Percentiles rank a stretch among this genome's conserved stretches.
Conservation (phyloP, 192 early-diverging fungal species). For the Chytriomyces sp. region DNA sequence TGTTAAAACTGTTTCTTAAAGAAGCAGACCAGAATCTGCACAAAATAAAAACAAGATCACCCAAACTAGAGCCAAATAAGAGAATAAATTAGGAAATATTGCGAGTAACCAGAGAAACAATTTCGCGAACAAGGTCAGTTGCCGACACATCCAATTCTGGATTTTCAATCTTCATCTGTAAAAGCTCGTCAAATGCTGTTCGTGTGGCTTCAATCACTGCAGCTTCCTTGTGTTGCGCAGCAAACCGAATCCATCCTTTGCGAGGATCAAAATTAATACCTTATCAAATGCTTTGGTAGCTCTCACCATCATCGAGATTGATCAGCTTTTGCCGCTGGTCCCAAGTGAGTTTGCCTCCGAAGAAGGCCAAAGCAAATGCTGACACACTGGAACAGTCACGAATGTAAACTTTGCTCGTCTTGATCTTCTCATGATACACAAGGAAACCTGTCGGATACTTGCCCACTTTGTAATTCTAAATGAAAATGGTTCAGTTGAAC, state of each 20-base stretch:
- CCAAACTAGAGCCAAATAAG: too few species aligned
- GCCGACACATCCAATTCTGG: slow-evolving; percentile 51
- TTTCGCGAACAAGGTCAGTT: slow-evolving; percentile 12
- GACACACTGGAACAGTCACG: slow-evolving; percentile 42
- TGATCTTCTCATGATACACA: slow-evolving; percentile 48
- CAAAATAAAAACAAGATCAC: too few species aligned
- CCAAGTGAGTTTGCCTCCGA: slow-evolving; percentile 42
- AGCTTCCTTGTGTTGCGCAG: slow-evolving; percentile 26
- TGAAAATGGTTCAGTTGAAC: neutral
- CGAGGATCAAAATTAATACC: neutral
- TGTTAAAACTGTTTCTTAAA: too few species aligned
- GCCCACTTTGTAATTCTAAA: slow-evolving; percentile 40
- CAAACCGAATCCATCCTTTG: slow-evolving; percentile 44
- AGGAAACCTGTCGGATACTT: slow-evolving; percentile 37
- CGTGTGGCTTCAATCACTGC: slow-evolving; percentile 45
- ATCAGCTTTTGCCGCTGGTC: slow-evolving; percentile 28
- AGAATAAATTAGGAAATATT: too few species aligned
- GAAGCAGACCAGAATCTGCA: too few species aligned
- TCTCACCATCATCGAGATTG: slow-evolving; percentile 42
- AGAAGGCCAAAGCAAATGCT: slow-evolving; percentile 43
- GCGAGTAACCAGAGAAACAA: slow-evolving; percentile 25
- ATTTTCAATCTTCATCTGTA: slow-evolving; percentile 74
- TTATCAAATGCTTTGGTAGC: neutral
- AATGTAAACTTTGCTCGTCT: slow-evolving; percentile 48
- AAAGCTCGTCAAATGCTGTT: slow-evolving; percentile 69